Percentiles rank a stretch among this genome's conserved stretches.
These are phyloP conservation scores for Tremellales sp. DNA, from an alignment of 1,284 basidiomycete species.

Conservation along the genomic window DNA sequence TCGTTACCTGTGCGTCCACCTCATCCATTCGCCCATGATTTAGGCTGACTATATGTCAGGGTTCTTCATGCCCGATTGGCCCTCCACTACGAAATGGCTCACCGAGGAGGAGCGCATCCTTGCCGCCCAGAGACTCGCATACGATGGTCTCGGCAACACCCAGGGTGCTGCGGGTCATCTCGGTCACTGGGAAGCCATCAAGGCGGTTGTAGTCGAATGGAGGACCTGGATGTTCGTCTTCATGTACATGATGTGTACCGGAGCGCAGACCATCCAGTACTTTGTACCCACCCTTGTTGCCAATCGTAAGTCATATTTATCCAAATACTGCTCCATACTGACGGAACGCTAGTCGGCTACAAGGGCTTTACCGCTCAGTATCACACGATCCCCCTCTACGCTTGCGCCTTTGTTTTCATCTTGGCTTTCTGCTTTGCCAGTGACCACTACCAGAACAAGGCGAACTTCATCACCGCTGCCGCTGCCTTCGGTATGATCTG, in stretches of 20 bases:
- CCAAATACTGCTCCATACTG: conserved; percentile 1
- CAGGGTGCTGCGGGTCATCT: conserved; percentile 31
- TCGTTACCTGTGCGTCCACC: background rate
- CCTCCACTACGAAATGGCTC: conserved; percentile 49
- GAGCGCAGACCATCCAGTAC: conserved; percentile 52
- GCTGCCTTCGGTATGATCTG: conserved; percentile 37
- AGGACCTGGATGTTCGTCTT: conserved; percentile 45
- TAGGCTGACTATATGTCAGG: conserved; percentile 40
- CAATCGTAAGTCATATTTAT: conserved; percentile 16
- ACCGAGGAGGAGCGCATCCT: conserved; percentile 48
- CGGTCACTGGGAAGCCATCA: conserved; percentile 46
- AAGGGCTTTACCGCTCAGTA: conserved; percentile 48
- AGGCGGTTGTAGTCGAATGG: conserved; percentile 40
- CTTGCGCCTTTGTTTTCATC: conserved; percentile 44
- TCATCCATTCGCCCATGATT: conserved; percentile 22
- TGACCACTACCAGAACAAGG: conserved; percentile 49
- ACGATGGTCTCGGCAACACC: conserved; percentile 46
- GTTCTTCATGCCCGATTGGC: conserved; percentile 46
- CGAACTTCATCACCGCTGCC: conserved; percentile 43
- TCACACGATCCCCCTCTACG: conserved; percentile 53
- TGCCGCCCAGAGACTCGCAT: conserved; percentile 48
- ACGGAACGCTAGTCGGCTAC: conserved; percentile 37
- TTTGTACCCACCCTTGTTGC: conserved; percentile 50
- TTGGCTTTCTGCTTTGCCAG: conserved; percentile 48
- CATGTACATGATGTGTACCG: conserved; percentile 49